Base-by-base conservation (phyloP, 2,329 filamentous ascomycete species). In the Diaporthe amygdali region DNA sequence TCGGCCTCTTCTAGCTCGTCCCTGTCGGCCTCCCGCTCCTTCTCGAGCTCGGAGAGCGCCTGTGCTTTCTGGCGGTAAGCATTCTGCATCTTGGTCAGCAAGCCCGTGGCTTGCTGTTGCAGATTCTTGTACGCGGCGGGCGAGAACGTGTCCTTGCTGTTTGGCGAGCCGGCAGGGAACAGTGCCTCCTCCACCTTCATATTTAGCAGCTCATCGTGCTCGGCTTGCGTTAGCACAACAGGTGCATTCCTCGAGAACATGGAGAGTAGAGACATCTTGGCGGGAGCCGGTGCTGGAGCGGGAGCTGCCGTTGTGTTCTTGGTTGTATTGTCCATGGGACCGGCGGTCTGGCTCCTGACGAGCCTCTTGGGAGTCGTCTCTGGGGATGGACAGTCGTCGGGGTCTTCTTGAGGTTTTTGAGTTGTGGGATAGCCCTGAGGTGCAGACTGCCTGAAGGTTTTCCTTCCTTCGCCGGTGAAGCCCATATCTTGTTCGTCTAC, bases 121-220 rank as follows among this genome's bases (percentile, higher is more conserved):
- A 91, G 82, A 76, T 89, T 91, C 77, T 89, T 90, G 80, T 86
- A 92, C 12, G 87, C 86, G 0, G 87, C 84, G 0, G 89, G 89
- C 1, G 89, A 90, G 77, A 90, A 89, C 1, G 86, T 76, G 49
- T 89, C 86, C 46, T 82, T 79, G 15, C 85, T 82, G 0, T 76
- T 74, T 1, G 86, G 81, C 0, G 81, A 76, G 2, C 82, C 81
- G 1, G 79, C 73, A 0, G 89, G 87, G 72, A 87, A 90, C 15
- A 92, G 83, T 0, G 86, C 85, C 1, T 84, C 78, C 39, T 88
- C 84, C 47, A 92, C 83, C 76, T 91, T 84, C 61, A 92, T 81
- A 63, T 83, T 84, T 74, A 86, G 84, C 7, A 91, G 83, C 71
- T 90, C 87, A 72, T 91, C 89, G 68, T 86, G 81, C 77, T 80